Percentiles rank a stretch among this genome's conserved stretches.
phyloP scores from a whole-genome alignment of 129 eudicot species.

The Apium graveolens region DNA sequence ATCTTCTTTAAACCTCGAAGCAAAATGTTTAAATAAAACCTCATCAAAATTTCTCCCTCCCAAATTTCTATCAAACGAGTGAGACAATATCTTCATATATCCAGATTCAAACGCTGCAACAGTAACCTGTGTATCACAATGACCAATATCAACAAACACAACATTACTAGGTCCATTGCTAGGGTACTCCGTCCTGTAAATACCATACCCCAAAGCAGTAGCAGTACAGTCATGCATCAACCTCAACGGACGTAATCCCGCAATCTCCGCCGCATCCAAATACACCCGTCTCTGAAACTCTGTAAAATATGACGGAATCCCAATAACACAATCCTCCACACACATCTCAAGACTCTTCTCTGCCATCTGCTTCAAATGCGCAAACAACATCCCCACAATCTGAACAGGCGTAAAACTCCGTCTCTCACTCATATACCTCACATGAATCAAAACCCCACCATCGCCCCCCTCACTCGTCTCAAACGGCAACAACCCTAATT shows the following conservation, averaged over 20 bases:
- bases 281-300: constrained; percentile 77
- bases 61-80: constrained; percentile 72
- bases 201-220: constrained; percentile 89
- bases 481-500: constrained; percentile 61
- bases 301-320: constrained; percentile 86
- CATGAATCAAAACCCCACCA: constrained; percentile 80
- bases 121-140: constrained; percentile 83
- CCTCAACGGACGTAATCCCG: constrained; percentile 65
- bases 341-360: constrained; percentile 63
- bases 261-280: constrained; percentile 83
- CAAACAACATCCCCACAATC: constrained; percentile 79
- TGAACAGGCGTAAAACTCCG: constrained; percentile 71
- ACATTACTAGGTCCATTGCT: constrained; percentile 43
- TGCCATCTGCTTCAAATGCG: constrained; percentile 68
- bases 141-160: constrained; percentile 94
- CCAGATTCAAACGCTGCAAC: constrained; percentile 76
- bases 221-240: constrained; percentile 94
- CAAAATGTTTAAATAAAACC: constrained; percentile 69
- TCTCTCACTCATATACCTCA: constrained; percentile 44
- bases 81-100: constrained; percentile 68
- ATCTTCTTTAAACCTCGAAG: constrained; percentile 44
- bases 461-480: constrained; percentile 58
- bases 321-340: constrained; percentile 69
- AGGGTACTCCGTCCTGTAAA: constrained; percentile 74
- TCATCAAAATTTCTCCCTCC: constrained; percentile 98